Evolutionary conservation across 2,329 filamentous ascomycete species (phyloP).

Genomic region (Setomelanomma holmii): DNA sequence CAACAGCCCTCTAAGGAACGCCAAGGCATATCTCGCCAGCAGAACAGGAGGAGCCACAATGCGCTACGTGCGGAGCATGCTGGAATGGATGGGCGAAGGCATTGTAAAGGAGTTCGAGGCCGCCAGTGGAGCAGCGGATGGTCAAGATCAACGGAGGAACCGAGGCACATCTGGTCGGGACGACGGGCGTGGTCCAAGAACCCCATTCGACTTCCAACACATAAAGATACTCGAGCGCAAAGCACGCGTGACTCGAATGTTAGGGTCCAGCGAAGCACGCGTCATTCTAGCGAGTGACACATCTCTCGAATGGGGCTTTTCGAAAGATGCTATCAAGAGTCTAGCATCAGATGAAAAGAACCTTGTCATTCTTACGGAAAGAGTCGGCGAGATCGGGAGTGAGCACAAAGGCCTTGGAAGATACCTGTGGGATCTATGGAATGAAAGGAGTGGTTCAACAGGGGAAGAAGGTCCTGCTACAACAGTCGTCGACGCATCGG

Average conservation of each 20-base stretch:
- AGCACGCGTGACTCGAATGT: conserved; percentile 76
- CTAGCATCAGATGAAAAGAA: conserved; percentile 81
- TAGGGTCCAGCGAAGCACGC: conserved; percentile 61
- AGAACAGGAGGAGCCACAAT: conserved; percentile 87
- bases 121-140: conserved; percentile 50
- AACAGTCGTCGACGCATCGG: conserved; percentile 70
- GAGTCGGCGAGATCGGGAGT: conserved; percentile 56
- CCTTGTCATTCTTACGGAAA: conserved; percentile 85
- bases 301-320: conserved; percentile 94
- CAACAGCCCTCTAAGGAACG: conserved; percentile 57
- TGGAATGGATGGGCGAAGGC: conserved; percentile 98
- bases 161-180: conserved; percentile 43
- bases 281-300: conserved; percentile 92
- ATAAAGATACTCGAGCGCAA: conserved; percentile 83
- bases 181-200: conserved; percentile 61
- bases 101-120: conserved; percentile 92
- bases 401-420: conserved; percentile 63
- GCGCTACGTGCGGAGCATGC: conserved; percentile 89
- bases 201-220: conserved; percentile 90
- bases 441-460: conserved; percentile 26
- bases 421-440: conserved; percentile 72
- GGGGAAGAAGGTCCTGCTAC: conserved; percentile 48
- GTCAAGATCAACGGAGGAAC: conserved; percentile 36
- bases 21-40: conserved; percentile 80
- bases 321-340: conserved; percentile 76